A percentile compares a stretch with the other conserved stretches of the same genome.
Conservation (phyloP, 148 eudicot species). For the Dysphania ambrosioides region DNA sequence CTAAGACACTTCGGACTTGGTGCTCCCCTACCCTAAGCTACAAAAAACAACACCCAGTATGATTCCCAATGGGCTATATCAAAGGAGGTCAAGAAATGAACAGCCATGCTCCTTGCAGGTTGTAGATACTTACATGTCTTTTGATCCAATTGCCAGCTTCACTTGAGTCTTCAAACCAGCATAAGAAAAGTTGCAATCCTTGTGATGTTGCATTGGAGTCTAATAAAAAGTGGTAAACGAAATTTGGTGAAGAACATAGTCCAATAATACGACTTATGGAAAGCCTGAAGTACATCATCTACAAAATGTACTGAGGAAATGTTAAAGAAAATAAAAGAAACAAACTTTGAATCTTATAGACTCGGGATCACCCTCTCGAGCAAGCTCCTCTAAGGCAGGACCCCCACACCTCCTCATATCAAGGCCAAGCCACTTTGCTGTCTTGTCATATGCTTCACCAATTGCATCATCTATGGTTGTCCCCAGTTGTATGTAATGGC, state of each 20-base stretch:
- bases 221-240: conserved; percentile 22
- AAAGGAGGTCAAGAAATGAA: conserved; percentile 6
- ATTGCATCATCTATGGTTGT: conserved; percentile 96
- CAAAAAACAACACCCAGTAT: background rate
- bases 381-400: conserved; percentile 93
- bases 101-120: background rate
- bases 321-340: conserved; percentile 3
- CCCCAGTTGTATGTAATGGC: conserved; percentile 89
- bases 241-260: background rate
- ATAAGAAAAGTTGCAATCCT: conserved; percentile 96
- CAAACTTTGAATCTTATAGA: conserved; percentile 64
- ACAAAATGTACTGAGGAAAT: background rate
- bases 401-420: conserved; percentile 95
- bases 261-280: background rate
- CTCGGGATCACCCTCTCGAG: conserved; percentile 76
- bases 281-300: background rate
- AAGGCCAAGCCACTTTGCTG: conserved; percentile 98
- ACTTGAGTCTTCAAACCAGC: conserved; percentile 99
- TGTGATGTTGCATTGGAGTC: conserved; percentile 97
- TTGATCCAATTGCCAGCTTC: conserved; percentile 77
- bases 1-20: too few species aligned
- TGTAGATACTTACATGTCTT: conserved; percentile 60
- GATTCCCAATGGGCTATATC: background rate
- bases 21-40: too few species aligned
- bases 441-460: conserved; percentile 98